phyloP scores from a whole-genome alignment of 2,329 filamentous ascomycete genomes.

The Zymoseptoria passerinii region DNA sequence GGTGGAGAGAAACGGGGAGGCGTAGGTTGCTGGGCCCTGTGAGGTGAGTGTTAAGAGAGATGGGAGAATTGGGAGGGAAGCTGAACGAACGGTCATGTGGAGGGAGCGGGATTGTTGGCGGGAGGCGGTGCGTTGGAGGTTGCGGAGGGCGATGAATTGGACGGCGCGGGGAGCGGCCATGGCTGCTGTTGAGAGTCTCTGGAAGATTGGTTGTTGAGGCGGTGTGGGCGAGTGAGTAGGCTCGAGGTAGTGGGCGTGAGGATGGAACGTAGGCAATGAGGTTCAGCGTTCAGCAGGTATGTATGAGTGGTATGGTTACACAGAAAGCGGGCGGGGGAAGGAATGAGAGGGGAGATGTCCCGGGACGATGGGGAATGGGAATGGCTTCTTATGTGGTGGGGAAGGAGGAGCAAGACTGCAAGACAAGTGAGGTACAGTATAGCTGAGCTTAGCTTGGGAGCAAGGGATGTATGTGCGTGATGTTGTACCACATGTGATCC shows the following conservation, averaged over 20 bases:
- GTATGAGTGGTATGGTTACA: not conserved
- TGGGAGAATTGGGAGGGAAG: conserved; percentile 42
- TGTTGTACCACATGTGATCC: not conserved
- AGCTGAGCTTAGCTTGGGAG: not conserved
- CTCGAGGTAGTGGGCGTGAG: not conserved
- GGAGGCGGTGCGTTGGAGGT: conserved; percentile 25
- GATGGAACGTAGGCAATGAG: not conserved
- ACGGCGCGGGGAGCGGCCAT: conserved; percentile 39
- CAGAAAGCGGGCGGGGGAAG: no score
- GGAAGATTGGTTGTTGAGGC: not conserved
- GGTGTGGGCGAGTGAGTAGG: not conserved
- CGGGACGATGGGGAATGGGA: not conserved
- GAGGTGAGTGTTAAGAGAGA: conserved; percentile 34
- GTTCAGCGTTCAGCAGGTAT: not conserved
- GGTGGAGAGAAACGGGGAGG: conserved; percentile 38
- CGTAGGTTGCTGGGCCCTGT: conserved; percentile 1
- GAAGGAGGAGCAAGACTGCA: not conserved
- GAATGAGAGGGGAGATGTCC: not conserved
- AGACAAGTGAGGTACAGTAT: not conserved
- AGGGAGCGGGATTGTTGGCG: conserved; percentile 41
- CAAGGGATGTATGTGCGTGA: not conserved
- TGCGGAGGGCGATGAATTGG: conserved; percentile 36
- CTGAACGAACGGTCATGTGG: conserved; percentile 52
- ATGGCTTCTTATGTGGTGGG: not conserved
- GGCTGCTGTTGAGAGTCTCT: conserved; percentile 5